Evolutionary conservation across 805 yeast species (phyloP), one percentile per base, ranked within the genome.

Genomic region (Candida chilensis): DNA sequence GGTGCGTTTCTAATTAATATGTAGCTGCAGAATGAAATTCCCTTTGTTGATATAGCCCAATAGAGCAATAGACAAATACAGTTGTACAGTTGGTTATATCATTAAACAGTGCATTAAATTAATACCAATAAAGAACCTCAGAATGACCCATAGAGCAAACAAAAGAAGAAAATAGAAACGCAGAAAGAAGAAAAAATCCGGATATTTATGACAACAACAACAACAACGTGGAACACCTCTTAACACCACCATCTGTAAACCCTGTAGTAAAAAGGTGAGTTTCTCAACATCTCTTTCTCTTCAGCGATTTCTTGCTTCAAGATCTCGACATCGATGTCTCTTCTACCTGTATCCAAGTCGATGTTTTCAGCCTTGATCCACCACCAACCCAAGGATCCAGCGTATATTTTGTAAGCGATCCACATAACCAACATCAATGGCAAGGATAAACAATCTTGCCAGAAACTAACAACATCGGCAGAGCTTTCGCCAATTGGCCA

Each of bases 361-460:
- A 61, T 44, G 17, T 60, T 61, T 15, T 37, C 42, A 34, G 60
- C 49, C 29, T 45, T 51, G 36, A 60, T 39, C 44, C 52, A 52
- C 45, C 44, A 48, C 21, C 21, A 19, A 19, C 21, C n/a, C n/a
- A n/a, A 47, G 5, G 48, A 20, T 4, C 48, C 18, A 28, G 26
- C 19, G 32, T 26, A 71, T 21, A 74, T 27, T 54, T 77, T 78
- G 62, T 78, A 80, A 36, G 59, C 70, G 12, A 70, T 13, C 53
- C 67, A 78, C 53, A 74, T 68, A 2, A 53, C 69, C 20, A 83
- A 32, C 24, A 79, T 60, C 27, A 82, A 68, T 13, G 84, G 83
- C 34, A 67, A 63, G 9, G 85, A 73, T 42, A 84, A 59, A 52
- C 77, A 83, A 16, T 72, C 59, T 47, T 67, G 58, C 63, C 84